Conservation (phyloP, 305 asterid genomes). For the Lippia alba region DNA sequence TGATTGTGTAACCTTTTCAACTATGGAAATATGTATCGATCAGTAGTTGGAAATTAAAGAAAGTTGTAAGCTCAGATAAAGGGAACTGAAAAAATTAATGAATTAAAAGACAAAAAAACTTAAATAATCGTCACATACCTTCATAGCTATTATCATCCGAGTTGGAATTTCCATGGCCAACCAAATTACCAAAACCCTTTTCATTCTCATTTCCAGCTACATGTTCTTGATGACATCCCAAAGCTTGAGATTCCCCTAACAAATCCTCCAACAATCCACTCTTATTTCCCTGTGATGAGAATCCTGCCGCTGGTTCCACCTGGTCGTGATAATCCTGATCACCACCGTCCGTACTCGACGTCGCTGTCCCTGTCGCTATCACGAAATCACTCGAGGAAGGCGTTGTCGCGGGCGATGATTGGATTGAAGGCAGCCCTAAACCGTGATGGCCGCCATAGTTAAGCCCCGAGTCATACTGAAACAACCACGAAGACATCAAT, state of each 20-base stretch:
- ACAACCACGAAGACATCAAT: conserved; percentile 31
- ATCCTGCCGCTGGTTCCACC: conserved; percentile 10
- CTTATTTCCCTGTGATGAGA: conserved; percentile 28
- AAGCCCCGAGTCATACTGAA: conserved; percentile 32
- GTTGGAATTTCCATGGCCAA: conserved; percentile 35
- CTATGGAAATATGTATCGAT: too few species aligned
- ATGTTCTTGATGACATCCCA: conserved; percentile 28
- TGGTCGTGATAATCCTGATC: conserved; percentile 38
- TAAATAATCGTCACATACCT: conserved; percentile 29
- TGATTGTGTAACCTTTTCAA: too few species aligned
- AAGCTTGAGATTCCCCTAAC: conserved; percentile 47
- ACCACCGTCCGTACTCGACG: conserved; percentile 36
- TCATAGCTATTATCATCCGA: conserved; percentile 33
- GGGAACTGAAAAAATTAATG: background rate
- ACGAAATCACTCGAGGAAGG: conserved; percentile 45
- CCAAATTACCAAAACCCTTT: conserved; percentile 27
- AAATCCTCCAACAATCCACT: conserved; percentile 72
- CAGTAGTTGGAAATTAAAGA: background rate
- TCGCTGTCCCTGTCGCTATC: conserved; percentile 28
- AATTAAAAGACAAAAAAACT: background rate
- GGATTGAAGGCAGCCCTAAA: conserved; percentile 61
- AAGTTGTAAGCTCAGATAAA: too few species aligned
- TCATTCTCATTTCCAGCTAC: conserved; percentile 31
- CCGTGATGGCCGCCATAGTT: conserved; percentile 13
- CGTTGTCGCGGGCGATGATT: conserved; percentile 44